Evolutionary conservation across 2,329 filamentous ascomycete genomes (phyloP), one percentile per base, ranked within the genome.

Genomic region (Stachybotrys chartarum): DNA sequence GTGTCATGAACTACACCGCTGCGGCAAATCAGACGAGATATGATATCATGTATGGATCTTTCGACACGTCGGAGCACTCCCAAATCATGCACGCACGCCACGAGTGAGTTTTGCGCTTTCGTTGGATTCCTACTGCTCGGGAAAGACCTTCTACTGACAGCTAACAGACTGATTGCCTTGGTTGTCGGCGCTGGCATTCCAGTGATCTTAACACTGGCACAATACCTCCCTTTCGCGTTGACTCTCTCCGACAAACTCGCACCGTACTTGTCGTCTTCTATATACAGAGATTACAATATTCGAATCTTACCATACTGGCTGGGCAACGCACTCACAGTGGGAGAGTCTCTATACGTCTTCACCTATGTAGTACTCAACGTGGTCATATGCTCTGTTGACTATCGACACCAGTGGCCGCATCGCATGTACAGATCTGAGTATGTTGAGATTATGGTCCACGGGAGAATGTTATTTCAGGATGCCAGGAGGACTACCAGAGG

Each of bases 341-440:
- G 50, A 10, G 30, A 52, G 35, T 32, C 32, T 18, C 31, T 52
- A 2, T 52, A 52, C 50, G 18, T 52, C 50, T 18, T 44, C 16
- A 12, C 35, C 30, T 48, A 18, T 12, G 55, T 7, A 54, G 60
- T 42, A 44, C 56, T 73, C 24, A 75, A 75, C 61, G 57, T 72
- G 39, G 53, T 70, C 24, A 58, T 73, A 11, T 63, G 56, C 17
- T 61, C 63, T 17, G 59, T 67, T 24, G 63, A 64, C 50, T 67
- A 68, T 56, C 51, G 58, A 12, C 56, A 10, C 35, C 3, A 42
- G 10, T 42, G 35, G 35, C 35, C 35, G 14, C 35, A 42, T 14
- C 35, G 35, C 35, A 42, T 42, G 35, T 42, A 42, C 14, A 10
- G 35, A 10, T 42, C 35, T 2, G 8, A 10, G 8, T 42, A 42